Conservation (phyloP, 768 basidiomycete species). For the Rhodotorula toruloides region DNA sequence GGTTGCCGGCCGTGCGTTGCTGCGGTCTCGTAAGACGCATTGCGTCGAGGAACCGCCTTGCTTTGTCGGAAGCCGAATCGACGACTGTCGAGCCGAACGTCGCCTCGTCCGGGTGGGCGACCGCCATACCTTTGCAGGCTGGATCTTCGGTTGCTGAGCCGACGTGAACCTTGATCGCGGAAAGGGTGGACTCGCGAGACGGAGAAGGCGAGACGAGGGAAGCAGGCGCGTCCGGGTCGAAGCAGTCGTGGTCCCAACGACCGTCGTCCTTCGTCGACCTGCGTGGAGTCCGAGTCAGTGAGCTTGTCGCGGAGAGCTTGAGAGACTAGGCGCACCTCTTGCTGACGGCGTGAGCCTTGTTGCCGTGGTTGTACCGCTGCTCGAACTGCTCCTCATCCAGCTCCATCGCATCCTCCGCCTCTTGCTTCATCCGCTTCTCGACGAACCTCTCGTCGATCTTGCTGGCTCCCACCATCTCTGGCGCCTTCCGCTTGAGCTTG, state of each 20-base stretch:
- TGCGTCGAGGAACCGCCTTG: no score
- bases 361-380: neutral
- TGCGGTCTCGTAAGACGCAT: neutral
- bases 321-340: neutral
- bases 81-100: no score
- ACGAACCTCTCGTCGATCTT: neutral
- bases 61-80: no score
- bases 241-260: no score
- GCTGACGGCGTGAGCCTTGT: neutral
- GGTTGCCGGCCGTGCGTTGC: no score
- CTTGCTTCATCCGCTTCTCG: neutral
- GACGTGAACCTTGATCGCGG: no score
- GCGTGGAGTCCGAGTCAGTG: no score
- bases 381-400: neutral
- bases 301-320: neutral
- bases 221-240: neutral
- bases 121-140: no score
- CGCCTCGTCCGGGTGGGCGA: no score
- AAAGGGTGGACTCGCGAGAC: no score
- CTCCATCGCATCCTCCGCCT: neutral
- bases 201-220: neutral
- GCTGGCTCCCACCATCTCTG: neutral
- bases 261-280: no score
- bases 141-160: no score
- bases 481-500: neutral